Conservation (phyloP, 345 rosid genomes). For the Passiflora organensis region DNA sequence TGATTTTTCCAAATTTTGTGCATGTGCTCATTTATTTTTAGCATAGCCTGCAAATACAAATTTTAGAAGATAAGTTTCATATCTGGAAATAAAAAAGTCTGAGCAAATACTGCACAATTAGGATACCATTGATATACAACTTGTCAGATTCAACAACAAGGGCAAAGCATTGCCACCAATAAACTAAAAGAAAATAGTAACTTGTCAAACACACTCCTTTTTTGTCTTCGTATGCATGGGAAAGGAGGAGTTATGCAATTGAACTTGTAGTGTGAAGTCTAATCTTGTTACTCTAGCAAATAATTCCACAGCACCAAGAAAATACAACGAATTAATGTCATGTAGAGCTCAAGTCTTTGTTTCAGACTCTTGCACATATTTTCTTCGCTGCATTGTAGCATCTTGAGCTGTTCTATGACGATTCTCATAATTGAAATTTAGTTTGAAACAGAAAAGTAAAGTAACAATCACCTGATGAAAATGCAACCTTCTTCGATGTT, state of each 20-base stretch:
- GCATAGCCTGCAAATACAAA: constrained; percentile 62
- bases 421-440: too few relatives aligned
- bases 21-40: constrained; percentile 81
- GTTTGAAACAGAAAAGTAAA: not conserved
- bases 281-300: not conserved
- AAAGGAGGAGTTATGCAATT: not conserved
- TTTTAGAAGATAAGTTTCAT: constrained; percentile 3
- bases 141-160: not conserved
- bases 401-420: too few relatives aligned
- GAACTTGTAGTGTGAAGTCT: not conserved
- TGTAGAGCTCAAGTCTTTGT: too few relatives aligned
- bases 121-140: constrained; percentile 1
- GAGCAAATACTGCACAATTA: not conserved
- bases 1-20: constrained; percentile 84
- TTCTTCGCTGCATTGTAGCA: too few relatives aligned
- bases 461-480: constrained; percentile 68
- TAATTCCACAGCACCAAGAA: constrained; percentile 1
- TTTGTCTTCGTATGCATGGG: too few relatives aligned
- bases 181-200: not conserved
- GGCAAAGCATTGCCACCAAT: not conserved
- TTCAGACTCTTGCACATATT: too few relatives aligned
- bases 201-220: not conserved
- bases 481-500: constrained; percentile 68
- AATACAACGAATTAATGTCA: not conserved
- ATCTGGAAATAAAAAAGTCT: not conserved